Conservation (phyloP, 1,284 basidiomycete genomes). For the Garcileccinum viscosum region DNA sequence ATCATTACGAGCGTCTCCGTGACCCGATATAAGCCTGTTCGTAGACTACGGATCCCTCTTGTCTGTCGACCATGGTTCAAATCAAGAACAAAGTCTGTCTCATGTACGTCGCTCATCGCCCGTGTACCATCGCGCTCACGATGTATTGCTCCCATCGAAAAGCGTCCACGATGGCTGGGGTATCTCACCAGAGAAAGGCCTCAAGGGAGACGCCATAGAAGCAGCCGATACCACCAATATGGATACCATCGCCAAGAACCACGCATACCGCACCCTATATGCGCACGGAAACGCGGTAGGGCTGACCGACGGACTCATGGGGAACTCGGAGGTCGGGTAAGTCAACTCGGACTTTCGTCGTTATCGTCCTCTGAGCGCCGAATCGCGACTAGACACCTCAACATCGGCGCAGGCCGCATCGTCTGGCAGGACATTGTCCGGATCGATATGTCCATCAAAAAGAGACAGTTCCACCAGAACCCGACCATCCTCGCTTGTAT, state of each 20-base stretch:
- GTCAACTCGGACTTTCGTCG: conserved; percentile 31
- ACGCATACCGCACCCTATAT: conserved; percentile 73
- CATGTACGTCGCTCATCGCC: conserved; percentile 60
- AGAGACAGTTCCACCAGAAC: conserved; percentile 84
- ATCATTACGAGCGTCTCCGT: too few relatives aligned
- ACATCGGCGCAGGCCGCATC: conserved; percentile 90
- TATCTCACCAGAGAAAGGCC: conserved; percentile 66
- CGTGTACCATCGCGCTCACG: conserved; percentile 2
- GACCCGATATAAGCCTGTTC: too few relatives aligned
- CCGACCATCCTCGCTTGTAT: conserved; percentile 73
- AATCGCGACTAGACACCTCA: conserved; percentile 70
- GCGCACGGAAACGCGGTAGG: conserved; percentile 90
- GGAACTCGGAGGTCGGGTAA: conserved; percentile 93
- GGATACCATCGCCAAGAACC: conserved; percentile 82
- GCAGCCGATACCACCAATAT: conserved; percentile 85
- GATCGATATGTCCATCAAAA: conserved; percentile 90
- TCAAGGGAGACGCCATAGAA: conserved; percentile 87
- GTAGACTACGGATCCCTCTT: too few relatives aligned
- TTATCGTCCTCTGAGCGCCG: background rate
- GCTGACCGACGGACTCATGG: conserved; percentile 90
- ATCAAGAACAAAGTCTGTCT: conserved; percentile 90
- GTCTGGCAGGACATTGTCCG: conserved; percentile 96
- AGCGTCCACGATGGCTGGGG: conserved; percentile 97
- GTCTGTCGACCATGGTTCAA: conserved; percentile 45
- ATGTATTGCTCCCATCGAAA: background rate